A percentile compares a stretch with the other conserved stretches of the same genome.
Evolutionary conservation across 176 grass and related monocot species (phyloP).

Genomic region (Juncus inflexus): DNA sequence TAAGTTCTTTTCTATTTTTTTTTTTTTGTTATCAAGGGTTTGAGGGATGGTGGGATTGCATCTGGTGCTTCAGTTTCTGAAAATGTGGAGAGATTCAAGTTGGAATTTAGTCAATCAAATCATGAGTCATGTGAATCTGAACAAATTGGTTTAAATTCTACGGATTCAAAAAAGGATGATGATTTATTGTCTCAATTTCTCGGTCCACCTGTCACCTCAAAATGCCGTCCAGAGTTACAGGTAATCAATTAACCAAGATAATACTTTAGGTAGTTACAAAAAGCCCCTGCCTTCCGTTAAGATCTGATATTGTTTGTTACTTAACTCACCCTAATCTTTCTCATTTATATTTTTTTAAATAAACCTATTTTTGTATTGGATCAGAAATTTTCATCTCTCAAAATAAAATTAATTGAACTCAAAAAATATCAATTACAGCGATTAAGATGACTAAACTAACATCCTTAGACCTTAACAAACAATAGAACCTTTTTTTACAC

Average conservation of each 20-base stretch:
- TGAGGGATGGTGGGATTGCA: neutral
- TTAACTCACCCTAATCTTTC: no score
- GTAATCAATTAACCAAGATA: slow-evolving; percentile 29
- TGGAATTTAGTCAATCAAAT: slow-evolving; percentile 33
- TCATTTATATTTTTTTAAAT: no score
- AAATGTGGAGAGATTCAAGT: slow-evolving; percentile 46
- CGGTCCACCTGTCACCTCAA: slow-evolving; percentile 42
- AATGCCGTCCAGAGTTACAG: slow-evolving; percentile 72
- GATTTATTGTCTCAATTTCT: slow-evolving; percentile 60
- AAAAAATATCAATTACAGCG: no score
- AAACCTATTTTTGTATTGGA: no score
- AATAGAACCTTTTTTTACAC: no score
- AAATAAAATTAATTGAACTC: no score
- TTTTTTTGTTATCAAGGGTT: slow-evolving; percentile 1
- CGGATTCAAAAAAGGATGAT: slow-evolving; percentile 44
- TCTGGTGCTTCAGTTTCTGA: slow-evolving; percentile 34
- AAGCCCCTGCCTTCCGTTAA: neutral
- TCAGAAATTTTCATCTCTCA: no score
- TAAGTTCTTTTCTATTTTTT: slow-evolving; percentile 12
- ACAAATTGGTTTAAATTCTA: slow-evolving; percentile 47
- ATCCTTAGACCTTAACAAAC: no score
- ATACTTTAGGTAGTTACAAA: slow-evolving; percentile 9
- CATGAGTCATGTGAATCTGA: slow-evolving; percentile 45
- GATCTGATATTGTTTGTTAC: neutral
- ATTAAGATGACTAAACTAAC: no score